Base-by-base conservation (phyloP, 1,284 basidiomycete genomes). In the Peniophora sp. region DNA sequence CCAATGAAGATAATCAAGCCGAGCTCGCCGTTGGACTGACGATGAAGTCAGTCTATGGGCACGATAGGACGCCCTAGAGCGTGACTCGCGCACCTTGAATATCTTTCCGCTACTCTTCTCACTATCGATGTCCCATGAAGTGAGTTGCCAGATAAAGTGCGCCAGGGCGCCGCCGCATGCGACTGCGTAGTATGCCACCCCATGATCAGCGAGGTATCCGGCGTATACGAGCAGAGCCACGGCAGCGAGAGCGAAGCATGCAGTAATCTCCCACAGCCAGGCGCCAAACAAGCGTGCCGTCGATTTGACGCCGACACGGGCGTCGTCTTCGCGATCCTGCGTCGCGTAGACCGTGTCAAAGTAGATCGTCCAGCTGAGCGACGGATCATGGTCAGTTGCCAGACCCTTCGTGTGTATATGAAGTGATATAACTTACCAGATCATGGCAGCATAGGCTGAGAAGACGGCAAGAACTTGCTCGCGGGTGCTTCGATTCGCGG, bases 261-360 rank as follows among this genome's bases (percentile, higher is more conserved):
- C 55, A 0, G 74, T 60, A 50, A 73, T 63, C 1, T 67, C 64
- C 20, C 63, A 62, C 2, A 70, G 68, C 9, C 60, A 50, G 8
- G 62, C 54, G 2, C 67, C 62, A 52, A 78, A 73, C 18, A 76
- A 60, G 32, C 75, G 56, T 0, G 73, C 73, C 5, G 72, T 75
- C 12, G 71, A 74, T 54, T 72, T 72, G 53, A 78, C 69, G 18
- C 73, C 73, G 0, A 68, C 68, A 41, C 65, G 59, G 20, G 69
- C 57, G 54, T 78, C 74, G 56, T 76, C 74, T 6, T 56, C 59
- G 56, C 70, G 71, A 55, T 78, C 67, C 56, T 73, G 73, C 53
- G 71, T 70, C 5, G 71, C 74, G 55, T 77, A 76, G 50, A 76
- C 73, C 10, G 73, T 76, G 56, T 77, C 74, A 55, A 71, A 72